Conservation (phyloP, 441 rosid genomes). For the Adansonia madagascariensis region DNA sequence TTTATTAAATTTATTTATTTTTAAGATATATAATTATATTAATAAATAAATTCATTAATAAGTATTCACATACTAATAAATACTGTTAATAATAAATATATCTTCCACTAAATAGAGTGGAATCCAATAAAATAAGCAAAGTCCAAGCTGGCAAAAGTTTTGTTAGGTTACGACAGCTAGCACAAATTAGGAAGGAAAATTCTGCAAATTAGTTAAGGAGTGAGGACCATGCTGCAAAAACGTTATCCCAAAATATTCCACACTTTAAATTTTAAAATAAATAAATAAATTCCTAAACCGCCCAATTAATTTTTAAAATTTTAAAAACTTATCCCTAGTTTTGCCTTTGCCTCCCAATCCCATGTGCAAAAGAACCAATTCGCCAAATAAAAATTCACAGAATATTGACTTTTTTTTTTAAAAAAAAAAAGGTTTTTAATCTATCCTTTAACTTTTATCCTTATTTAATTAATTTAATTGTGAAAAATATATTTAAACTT, state of each 20-base stretch:
- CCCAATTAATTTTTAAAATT: conserved; percentile 7
- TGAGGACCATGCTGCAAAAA: conserved; percentile 9
- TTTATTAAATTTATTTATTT: too few relatives aligned
- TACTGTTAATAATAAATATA: background rate
- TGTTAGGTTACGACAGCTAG: background rate
- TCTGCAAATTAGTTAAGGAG: background rate
- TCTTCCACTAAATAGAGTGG: background rate
- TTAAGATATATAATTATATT: too few relatives aligned
- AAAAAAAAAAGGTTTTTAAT: too few relatives aligned
- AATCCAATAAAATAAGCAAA: background rate
- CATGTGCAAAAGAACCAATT: background rate
- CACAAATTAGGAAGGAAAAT: background rate
- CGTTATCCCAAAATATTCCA: background rate
- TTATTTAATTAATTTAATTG: too few relatives aligned
- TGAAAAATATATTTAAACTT: too few relatives aligned
- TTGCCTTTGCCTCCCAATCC: background rate
- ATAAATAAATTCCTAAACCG: background rate
- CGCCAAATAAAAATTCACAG: conserved; percentile 1
- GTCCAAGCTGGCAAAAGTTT: background rate
- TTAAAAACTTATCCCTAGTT: background rate
- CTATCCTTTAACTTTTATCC: too few relatives aligned
- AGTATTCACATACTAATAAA: too few relatives aligned
- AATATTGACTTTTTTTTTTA: background rate
- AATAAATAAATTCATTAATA: too few relatives aligned
- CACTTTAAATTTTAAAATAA: background rate